These are phyloP conservation scores for Hypoxylon rickii DNA, from an alignment of 495 filamentous ascomycete genomes.

Conservation along the genomic window DNA sequence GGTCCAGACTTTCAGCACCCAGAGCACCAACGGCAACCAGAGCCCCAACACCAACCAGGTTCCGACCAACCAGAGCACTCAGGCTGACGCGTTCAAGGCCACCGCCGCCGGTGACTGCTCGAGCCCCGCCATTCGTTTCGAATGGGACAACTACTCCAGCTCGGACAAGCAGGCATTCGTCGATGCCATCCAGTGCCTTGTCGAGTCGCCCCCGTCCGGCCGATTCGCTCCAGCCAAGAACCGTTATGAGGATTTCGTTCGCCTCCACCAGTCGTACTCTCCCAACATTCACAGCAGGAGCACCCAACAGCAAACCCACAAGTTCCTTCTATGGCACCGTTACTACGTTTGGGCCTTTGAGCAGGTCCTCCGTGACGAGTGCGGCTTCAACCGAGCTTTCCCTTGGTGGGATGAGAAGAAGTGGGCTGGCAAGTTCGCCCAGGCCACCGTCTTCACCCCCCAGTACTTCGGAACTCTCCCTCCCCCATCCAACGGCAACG, in stretches of 20 bases:
- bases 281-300: slow-evolving; percentile 61
- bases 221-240: slow-evolving; percentile 56
- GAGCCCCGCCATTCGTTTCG: slow-evolving; percentile 38
- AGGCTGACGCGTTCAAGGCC: background rate
- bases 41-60: background rate
- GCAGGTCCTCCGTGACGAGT: slow-evolving; percentile 64
- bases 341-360: slow-evolving; percentile 66
- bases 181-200: slow-evolving; percentile 59
- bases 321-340: slow-evolving; percentile 71
- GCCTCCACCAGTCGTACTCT: slow-evolving; percentile 67
- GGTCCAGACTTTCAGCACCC: background rate
- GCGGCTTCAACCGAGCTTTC: slow-evolving; percentile 60
- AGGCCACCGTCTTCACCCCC: slow-evolving; percentile 42
- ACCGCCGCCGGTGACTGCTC: slow-evolving; percentile 25
- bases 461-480: slow-evolving; percentile 39
- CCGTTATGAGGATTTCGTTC: slow-evolving; percentile 69
- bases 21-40: background rate
- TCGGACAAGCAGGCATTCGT: slow-evolving; percentile 54
- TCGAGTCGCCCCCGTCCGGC: slow-evolving; percentile 47
- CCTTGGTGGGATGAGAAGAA: slow-evolving; percentile 52
- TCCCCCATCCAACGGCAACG: slow-evolving; percentile 37
- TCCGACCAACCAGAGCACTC: background rate
- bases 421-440: slow-evolving; percentile 40
- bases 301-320: slow-evolving; percentile 51
- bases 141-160: slow-evolving; percentile 41